These are phyloP conservation scores for Paxillus ammoniavirescens DNA, from an alignment of 768 basidiomycete genomes.

Conservation along the genomic window DNA sequence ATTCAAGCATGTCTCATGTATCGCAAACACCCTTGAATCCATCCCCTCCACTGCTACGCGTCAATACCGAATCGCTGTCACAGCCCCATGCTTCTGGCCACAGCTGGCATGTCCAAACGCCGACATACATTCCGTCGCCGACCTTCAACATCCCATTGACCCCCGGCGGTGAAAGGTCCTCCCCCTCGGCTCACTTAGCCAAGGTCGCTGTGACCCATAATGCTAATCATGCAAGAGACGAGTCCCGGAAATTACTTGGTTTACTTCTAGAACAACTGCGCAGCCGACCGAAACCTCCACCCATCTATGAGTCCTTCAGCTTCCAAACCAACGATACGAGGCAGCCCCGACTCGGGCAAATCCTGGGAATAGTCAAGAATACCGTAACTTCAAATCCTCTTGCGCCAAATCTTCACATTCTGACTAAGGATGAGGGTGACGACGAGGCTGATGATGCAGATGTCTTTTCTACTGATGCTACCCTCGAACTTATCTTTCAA, in stretches of 20 bases:
- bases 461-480: constrained; percentile 61
- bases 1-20: neutral
- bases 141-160: constrained; percentile 30
- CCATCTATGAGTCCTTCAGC: constrained; percentile 45
- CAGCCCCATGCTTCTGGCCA: neutral
- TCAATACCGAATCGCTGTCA: constrained; percentile 7
- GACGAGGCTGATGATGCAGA: constrained; percentile 40
- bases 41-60: constrained; percentile 5
- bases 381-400: constrained; percentile 37
- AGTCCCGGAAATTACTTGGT: constrained; percentile 67
- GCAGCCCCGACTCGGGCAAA: constrained; percentile 37
- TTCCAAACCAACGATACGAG: constrained; percentile 21
- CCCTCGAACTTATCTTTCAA: constrained; percentile 62
- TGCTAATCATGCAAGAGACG: constrained; percentile 46
- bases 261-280: constrained; percentile 66
- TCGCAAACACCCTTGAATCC: neutral
- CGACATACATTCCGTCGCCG: constrained; percentile 19
- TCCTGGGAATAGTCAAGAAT: constrained; percentile 46
- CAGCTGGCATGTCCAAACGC: constrained; percentile 4
- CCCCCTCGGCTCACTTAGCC: constrained; percentile 18
- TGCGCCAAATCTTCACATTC: constrained; percentile 7
- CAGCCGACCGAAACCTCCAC: constrained; percentile 51
- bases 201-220: constrained; percentile 26
- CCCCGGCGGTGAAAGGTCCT: constrained; percentile 22
- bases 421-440: constrained; percentile 16